Evolutionary conservation across 2,329 filamentous ascomycete genomes (phyloP).

Genomic region (Coleophoma cylindrospora): DNA sequence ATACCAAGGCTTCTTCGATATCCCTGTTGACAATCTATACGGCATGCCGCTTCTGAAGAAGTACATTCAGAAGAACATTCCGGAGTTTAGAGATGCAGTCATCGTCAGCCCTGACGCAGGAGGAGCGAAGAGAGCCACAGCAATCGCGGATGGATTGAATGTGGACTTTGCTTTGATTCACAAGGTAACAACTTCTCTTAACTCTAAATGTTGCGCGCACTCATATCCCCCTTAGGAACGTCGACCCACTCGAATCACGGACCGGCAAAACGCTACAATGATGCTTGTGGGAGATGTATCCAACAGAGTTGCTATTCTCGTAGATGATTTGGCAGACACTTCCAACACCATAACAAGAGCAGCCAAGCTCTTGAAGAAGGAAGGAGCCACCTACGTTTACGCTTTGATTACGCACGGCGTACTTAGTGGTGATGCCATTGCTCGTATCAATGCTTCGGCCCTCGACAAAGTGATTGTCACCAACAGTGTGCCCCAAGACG

Average conservation of each 20-base stretch:
- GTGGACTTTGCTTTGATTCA: conserved; percentile 98
- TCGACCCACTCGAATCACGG: conserved; percentile 79
- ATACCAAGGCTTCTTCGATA: conserved; percentile 98
- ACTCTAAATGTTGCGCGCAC: conserved; percentile 26
- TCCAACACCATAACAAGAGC: conserved; percentile 96
- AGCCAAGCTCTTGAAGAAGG: conserved; percentile 93
- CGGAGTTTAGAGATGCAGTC: conserved; percentile 76
- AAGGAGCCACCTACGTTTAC: conserved; percentile 87
- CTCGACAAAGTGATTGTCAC: conserved; percentile 94
- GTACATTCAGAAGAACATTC: conserved; percentile 73
- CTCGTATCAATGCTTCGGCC: conserved; percentile 86
- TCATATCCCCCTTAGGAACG: conserved; percentile 59
- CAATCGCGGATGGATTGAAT: conserved; percentile 87
- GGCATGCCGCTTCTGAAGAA: conserved; percentile 68
- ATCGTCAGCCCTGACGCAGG: conserved; percentile 96
- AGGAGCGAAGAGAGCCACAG: conserved; percentile 91
- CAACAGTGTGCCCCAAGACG: conserved; percentile 86
- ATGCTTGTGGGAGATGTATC: conserved; percentile 88
- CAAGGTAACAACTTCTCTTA: conserved; percentile 59
- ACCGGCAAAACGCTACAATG: conserved; percentile 90
- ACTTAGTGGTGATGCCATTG: conserved; percentile 90
- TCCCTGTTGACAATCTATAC: conserved; percentile 96
- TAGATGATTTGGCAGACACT: conserved; percentile 93
- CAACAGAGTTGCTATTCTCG: conserved; percentile 77
- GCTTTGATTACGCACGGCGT: conserved; percentile 93